phyloP scores from a whole-genome alignment of 805 yeast genomes.

The Torulaspora microellipsoides region DNA sequence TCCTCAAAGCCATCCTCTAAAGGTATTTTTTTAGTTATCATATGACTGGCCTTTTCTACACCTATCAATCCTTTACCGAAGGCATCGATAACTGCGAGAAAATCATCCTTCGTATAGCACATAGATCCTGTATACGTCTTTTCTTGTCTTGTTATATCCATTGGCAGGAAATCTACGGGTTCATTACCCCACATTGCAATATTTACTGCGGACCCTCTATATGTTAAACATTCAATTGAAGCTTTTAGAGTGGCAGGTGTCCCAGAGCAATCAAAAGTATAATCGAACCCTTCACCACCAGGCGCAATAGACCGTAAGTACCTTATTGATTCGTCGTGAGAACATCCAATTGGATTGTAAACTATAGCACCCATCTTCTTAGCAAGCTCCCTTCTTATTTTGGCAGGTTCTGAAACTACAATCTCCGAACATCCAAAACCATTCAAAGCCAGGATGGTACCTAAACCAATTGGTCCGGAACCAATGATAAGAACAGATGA shows the following conservation, averaged over 20 bases:
- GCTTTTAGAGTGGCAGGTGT: slow-evolving; percentile 46
- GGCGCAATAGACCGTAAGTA: slow-evolving; percentile 40
- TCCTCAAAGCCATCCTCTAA: slow-evolving; percentile 47
- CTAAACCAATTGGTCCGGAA: slow-evolving; percentile 61
- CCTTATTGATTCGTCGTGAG: slow-evolving; percentile 37
- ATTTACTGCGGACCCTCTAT: slow-evolving; percentile 56
- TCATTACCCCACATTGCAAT: slow-evolving; percentile 61
- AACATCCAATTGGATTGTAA: slow-evolving; percentile 43
- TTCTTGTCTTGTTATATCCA: slow-evolving; percentile 53
- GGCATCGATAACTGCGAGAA: slow-evolving; percentile 53
- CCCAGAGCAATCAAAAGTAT: slow-evolving; percentile 52
- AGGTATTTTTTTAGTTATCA: slow-evolving; percentile 51
- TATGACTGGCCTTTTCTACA: slow-evolving; percentile 39
- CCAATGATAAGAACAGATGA: slow-evolving; percentile 50
- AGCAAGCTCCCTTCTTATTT: slow-evolving; percentile 49
- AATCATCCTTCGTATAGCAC: slow-evolving; percentile 56
- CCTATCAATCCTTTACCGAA: slow-evolving; percentile 44
- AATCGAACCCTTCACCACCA: slow-evolving; percentile 45
- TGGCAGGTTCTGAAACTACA: slow-evolving; percentile 51
- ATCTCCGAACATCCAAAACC: slow-evolving; percentile 48
- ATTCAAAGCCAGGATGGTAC: slow-evolving; percentile 54
- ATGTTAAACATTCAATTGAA: slow-evolving; percentile 46
- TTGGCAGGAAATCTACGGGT: slow-evolving; percentile 48
- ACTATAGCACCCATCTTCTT: slow-evolving; percentile 44
- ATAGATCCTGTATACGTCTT: slow-evolving; percentile 56